A percentile compares a stretch with the other conserved stretches of the same genome.
Conservation (phyloP, 768 basidiomycete species). For the Nevesoporus exiguus region DNA sequence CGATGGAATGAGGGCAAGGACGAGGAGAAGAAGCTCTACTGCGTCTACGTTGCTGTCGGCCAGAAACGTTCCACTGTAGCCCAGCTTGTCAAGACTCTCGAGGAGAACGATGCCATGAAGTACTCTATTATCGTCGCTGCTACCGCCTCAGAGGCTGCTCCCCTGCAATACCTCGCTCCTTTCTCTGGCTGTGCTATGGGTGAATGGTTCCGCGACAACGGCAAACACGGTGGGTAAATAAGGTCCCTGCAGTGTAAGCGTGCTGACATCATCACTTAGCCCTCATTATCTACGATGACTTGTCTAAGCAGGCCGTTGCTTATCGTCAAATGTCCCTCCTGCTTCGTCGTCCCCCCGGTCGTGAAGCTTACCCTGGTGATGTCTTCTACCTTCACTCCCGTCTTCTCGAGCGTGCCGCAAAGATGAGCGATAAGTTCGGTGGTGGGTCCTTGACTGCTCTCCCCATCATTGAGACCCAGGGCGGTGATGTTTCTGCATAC, state of each 20-base stretch:
- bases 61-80: constrained; percentile 99
- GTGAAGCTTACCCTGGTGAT: constrained; percentile 99
- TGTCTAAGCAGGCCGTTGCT: constrained; percentile 99
- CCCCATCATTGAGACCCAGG: constrained; percentile 99
- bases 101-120: constrained; percentile 99
- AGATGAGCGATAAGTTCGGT: constrained; percentile 99
- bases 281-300: constrained; percentile 98
- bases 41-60: constrained; percentile 98
- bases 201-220: constrained; percentile 99
- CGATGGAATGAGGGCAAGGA: constrained; percentile 98
- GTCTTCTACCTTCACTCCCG: constrained; percentile 99
- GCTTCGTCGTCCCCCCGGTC: constrained; percentile 99
- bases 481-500: constrained; percentile 99
- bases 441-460: constrained; percentile 98
- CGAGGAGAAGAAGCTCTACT: constrained; percentile 98
- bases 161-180: constrained; percentile 98
- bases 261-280: constrained; percentile 42
- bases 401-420: constrained; percentile 99
- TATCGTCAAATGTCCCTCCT: constrained; percentile 99
- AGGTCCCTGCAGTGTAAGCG: background rate
- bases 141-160: constrained; percentile 98
- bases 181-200: constrained; percentile 99
- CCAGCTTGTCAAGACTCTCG: constrained; percentile 98
- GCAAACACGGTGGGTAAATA: constrained; percentile 83
- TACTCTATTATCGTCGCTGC: constrained; percentile 99